These are phyloP conservation scores for Penicillium odoratum DNA, from an alignment of 495 filamentous ascomycete species.

Conservation along the genomic window DNA sequence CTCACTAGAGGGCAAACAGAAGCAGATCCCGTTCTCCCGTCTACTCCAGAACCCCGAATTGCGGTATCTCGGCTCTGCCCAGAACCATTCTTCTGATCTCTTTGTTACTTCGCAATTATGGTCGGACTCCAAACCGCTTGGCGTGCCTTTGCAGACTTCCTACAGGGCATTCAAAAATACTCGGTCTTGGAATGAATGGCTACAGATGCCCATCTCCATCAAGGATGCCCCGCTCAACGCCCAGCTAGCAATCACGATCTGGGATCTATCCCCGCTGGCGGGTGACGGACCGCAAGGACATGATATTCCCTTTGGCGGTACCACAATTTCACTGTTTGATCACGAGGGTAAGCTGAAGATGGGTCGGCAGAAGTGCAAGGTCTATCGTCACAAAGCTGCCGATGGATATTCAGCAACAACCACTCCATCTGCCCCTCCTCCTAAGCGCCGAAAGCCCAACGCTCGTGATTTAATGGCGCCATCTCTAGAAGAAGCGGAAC, in stretches of 20 bases:
- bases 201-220: constrained; percentile 80
- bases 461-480: constrained; percentile 37
- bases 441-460: constrained; percentile 50
- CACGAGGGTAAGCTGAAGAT: constrained; percentile 85
- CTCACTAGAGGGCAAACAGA: constrained; percentile 82
- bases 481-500: constrained; percentile 66
- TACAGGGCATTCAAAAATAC: constrained; percentile 83
- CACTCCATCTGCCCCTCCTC: constrained; percentile 66
- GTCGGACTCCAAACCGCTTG: constrained; percentile 93
- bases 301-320: constrained; percentile 89
- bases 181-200: constrained; percentile 94
- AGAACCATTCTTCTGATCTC: constrained; percentile 74
- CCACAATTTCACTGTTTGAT: constrained; percentile 87
- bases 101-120: constrained; percentile 92
- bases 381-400: constrained; percentile 79
- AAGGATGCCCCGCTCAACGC: constrained; percentile 74
- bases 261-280: constrained; percentile 85
- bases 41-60: constrained; percentile 76
- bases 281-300: constrained; percentile 65
- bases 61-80: constrained; percentile 80
- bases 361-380: constrained; percentile 85
- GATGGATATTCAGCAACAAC: constrained; percentile 81
- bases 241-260: constrained; percentile 89
- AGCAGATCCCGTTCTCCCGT: constrained; percentile 73
- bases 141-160: constrained; percentile 85